Evolutionary conservation across 1,139 yeast species (phyloP).

Genomic region (Lodderomyces beijingensis): DNA sequence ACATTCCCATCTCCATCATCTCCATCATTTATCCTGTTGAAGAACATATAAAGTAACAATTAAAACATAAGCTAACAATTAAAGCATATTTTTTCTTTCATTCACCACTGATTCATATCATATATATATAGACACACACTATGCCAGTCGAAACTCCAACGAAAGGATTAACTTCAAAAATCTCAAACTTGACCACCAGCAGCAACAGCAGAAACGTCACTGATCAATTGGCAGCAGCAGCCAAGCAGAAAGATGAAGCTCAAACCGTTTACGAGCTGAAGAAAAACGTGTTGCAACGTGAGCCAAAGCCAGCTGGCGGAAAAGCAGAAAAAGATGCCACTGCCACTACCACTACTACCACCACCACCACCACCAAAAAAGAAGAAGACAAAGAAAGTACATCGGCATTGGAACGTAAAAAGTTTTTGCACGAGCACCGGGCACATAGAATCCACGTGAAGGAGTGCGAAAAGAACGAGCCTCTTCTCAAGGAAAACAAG

Average conservation of each 20-base stretch:
- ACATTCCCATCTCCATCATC: too few species aligned
- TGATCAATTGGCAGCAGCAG: constrained; percentile 44
- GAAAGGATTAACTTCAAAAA: constrained; percentile 46
- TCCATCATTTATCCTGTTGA: too few species aligned
- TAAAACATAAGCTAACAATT: too few species aligned
- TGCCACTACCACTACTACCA: constrained; percentile 9
- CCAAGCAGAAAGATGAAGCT: constrained; percentile 37
- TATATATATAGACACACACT: too few species aligned
- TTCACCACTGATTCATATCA: too few species aligned
- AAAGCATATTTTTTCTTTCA: constrained; percentile 1
- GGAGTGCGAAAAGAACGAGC: constrained; percentile 82
- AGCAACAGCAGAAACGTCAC: constrained; percentile 36
- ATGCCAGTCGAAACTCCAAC: constrained; percentile 53
- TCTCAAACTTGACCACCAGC: constrained; percentile 39
- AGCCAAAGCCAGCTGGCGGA: constrained; percentile 14
- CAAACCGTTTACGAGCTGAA: constrained; percentile 23
- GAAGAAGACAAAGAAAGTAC: constrained; percentile 16
- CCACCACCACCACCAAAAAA: constrained; percentile 7
- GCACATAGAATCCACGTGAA: constrained; percentile 70
- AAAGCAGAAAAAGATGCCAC: constrained; percentile 6
- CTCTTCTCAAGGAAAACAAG: constrained; percentile 79
- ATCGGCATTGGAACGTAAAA: constrained; percentile 35
- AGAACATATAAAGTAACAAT: too few species aligned
- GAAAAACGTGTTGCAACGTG: neutral
- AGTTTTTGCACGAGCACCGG: constrained; percentile 56